Evolutionary conservation across 805 yeast species (phyloP), one percentile per base, ranked within the genome.

Genomic region (Spathaspora gorwiae): DNA sequence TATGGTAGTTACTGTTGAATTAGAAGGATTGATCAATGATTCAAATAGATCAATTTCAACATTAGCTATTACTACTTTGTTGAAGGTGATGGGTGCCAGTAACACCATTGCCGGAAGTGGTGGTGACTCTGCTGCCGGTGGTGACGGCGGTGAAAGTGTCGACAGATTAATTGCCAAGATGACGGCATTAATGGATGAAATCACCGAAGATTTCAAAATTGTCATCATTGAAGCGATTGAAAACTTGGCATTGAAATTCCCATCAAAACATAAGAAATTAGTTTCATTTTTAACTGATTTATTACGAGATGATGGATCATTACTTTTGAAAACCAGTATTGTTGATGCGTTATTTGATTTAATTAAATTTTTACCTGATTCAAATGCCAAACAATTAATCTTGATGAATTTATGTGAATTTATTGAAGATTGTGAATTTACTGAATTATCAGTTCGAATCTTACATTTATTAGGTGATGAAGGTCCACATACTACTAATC

Each of bases 361-460:
- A 65, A 87, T 94, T 55, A 84, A 85, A 54, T 89, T 84, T 60
- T 83, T 89, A 48, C 96, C 96, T 15, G 74, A 71, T 44, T 62
- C 56, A 29, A 81, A 75, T 51, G 88, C 95, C 11, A 80, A 87
- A 58, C 94, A 87, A 55, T 66, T 79, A 40, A 95, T 96, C 19
- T 73, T 94, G 59, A 89, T 87, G 68, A 84, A 84, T 64, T 76
- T 94, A 56, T 90, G 98, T 75, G 99, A 94, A 66, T 90, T 90
- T 61, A 94, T 94, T 57, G 99, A 94, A 69, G 99, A 94, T 73
- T 94, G 98, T 71, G 99, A 94, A 70, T 92, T 78, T 70, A 87
- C 96, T 29, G 97, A 90, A 67, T 80, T 94, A 50, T 81, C 95
- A 26, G 96, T 90, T n/a, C 81, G 98, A 61, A 84, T 94, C 47